A percentile compares a stretch with the other conserved stretches of the same genome.
Conservation (phyloP, 139 green algal genomes). For the Chlamydomonas sphaeroides region DNA sequence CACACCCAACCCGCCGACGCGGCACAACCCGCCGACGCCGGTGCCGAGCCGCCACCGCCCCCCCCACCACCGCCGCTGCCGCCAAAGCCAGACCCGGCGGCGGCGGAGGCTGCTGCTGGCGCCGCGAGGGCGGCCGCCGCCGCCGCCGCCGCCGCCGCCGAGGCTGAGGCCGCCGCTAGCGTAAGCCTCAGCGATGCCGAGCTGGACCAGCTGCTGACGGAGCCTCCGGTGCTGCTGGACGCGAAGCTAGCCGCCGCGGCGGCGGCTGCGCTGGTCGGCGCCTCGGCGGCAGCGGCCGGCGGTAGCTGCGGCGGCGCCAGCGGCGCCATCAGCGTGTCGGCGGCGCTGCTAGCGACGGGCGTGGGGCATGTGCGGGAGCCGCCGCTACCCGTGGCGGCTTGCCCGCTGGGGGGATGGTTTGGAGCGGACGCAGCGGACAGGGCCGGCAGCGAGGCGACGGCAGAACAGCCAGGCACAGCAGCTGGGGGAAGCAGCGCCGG, state of each 20-base stretch:
- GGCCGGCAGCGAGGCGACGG: too few relatives aligned
- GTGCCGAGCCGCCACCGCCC: too few relatives aligned
- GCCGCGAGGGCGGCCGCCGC: too few relatives aligned
- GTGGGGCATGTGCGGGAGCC: background rate
- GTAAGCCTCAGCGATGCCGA: too few relatives aligned
- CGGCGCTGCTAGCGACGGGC: background rate
- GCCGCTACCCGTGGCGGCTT: background rate
- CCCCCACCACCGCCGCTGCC: too few relatives aligned
- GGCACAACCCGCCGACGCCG: too few relatives aligned
- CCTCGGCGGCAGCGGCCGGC: background rate
- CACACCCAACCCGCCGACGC: too few relatives aligned
- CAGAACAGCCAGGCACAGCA: too few relatives aligned
- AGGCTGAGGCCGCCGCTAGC: background rate
- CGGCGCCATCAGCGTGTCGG: too few relatives aligned
- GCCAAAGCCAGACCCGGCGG: too few relatives aligned
- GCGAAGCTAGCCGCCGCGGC: background rate
- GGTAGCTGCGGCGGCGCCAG: background rate
- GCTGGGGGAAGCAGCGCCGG: too few relatives aligned
- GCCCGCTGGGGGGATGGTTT: constrained; percentile 26
- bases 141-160: background rate
- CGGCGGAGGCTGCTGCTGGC: too few relatives aligned
- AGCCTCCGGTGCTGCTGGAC: constrained; percentile 19
- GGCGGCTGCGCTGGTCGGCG: background rate
- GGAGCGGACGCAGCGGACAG: background rate
- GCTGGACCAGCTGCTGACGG: background rate